phyloP scores from a whole-genome alignment of 345 rosid species.

The Physaria fendleri region DNA sequence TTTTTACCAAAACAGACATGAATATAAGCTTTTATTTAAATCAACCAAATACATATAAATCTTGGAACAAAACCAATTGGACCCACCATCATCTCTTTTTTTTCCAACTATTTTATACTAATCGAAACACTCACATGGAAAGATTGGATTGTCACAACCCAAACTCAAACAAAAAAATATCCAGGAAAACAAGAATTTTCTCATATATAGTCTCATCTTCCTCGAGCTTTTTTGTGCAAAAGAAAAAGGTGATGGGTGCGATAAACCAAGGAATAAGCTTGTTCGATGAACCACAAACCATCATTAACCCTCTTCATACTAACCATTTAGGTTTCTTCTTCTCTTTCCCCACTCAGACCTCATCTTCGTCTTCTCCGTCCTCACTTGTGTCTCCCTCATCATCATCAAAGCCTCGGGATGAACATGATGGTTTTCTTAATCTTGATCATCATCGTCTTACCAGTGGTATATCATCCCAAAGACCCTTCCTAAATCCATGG shows the following conservation, averaged over 20 bases:
- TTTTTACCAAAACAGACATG: too few species aligned
- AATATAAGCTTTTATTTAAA: too few species aligned
- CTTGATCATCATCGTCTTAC: conserved; percentile 19
- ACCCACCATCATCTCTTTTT: conserved; percentile 21
- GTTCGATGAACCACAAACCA: conserved; percentile 49
- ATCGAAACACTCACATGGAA: conserved; percentile 19
- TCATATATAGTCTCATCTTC: background rate
- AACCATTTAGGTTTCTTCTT: conserved; percentile 53
- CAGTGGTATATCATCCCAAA: conserved; percentile 39
- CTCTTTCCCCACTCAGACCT: conserved; percentile 39
- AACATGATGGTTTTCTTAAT: conserved; percentile 7
- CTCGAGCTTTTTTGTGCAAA: conserved; percentile 6
- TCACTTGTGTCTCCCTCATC: conserved; percentile 23
- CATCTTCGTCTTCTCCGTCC: conserved; percentile 21
- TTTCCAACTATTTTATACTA: conserved; percentile 21
- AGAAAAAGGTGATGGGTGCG: conserved; percentile 40
- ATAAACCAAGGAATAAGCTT: conserved; percentile 48
- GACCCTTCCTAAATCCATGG: conserved; percentile 65
- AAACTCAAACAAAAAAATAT: conserved; percentile 16
- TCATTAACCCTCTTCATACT: conserved; percentile 26
- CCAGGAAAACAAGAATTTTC: background rate
- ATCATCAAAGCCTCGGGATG: conserved; percentile 38
- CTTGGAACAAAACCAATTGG: too few species aligned
- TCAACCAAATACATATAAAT: too few species aligned
- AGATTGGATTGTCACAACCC: conserved; percentile 28